phyloP scores from a whole-genome alignment of 257 asterid species.

The Solanum arcanum region DNA sequence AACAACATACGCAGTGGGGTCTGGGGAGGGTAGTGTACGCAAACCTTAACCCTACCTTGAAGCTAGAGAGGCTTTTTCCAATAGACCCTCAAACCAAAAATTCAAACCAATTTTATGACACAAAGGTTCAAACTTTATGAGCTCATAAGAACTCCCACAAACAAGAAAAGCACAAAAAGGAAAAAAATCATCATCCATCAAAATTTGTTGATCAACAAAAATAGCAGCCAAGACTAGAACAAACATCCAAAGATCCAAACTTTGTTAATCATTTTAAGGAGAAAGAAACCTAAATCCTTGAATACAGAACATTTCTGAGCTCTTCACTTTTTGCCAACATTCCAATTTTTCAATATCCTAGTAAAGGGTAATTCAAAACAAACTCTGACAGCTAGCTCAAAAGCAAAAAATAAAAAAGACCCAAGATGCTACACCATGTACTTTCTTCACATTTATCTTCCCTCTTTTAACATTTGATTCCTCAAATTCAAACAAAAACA shows the following conservation, averaged over 20 bases:
- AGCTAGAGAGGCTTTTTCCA: neutral
- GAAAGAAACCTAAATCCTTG: neutral
- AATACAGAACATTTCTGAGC: neutral
- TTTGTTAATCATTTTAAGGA: neutral
- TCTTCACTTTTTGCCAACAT: neutral
- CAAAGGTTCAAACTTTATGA: neutral
- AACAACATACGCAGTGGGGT: neutral
- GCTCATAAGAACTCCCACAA: neutral
- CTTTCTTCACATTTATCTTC: neutral
- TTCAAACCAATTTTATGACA: neutral
- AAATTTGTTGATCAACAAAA: neutral
- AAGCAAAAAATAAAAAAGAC: neutral
- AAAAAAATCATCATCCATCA: neutral
- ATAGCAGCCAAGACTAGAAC: neutral
- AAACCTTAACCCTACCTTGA: neutral
- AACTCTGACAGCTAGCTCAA: neutral
- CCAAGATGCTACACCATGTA: neutral
- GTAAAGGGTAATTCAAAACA: neutral
- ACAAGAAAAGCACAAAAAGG: neutral
- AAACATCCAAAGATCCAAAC: neutral
- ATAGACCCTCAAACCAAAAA: neutral
- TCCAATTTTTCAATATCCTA: neutral
- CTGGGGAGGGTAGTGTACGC: neutral
- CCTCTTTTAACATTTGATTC: neutral
- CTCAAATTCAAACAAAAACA: neutral